A percentile compares a stretch with the other conserved stretches of the same genome.
These are phyloP conservation scores for Fusarium citri DNA, from an alignment of 2,329 filamentous ascomycete species.

Conservation along the genomic window DNA sequence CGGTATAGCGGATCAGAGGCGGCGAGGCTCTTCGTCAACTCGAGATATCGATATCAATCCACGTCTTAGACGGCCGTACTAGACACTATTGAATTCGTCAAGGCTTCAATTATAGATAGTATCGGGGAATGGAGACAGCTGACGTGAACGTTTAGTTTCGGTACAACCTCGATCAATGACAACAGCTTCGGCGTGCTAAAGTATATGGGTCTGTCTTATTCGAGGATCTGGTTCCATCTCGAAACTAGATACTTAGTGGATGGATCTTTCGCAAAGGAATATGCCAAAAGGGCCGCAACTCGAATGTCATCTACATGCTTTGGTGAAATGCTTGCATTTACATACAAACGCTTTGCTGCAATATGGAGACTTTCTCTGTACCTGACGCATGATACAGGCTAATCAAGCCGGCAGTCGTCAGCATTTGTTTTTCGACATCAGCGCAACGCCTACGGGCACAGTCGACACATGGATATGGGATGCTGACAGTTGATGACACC, in stretches of 20 bases:
- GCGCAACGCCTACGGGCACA: background rate
- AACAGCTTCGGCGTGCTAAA: background rate
- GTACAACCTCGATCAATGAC: background rate
- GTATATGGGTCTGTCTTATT: background rate
- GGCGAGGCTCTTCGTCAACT: slow-evolving; percentile 23
- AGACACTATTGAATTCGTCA: background rate
- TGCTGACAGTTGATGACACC: slow-evolving; percentile 37
- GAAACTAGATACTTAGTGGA: slow-evolving; percentile 11
- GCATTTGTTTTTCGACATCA: slow-evolving; percentile 1
- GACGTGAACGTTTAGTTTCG: slow-evolving; percentile 1
- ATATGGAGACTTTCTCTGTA: background rate
- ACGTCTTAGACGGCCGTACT: background rate
- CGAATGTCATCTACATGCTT: background rate
- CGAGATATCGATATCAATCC: slow-evolving; percentile 2
- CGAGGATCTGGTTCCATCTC: slow-evolving; percentile 8
- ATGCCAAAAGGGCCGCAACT: slow-evolving; percentile 11
- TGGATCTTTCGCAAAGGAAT: slow-evolving; percentile 4
- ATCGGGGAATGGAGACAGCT: background rate
- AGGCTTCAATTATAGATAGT: background rate
- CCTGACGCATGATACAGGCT: background rate
- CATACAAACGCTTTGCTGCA: background rate
- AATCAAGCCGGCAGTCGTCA: background rate
- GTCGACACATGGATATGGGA: slow-evolving; percentile 7
- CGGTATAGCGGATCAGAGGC: slow-evolving; percentile 41
- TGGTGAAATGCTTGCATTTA: background rate